Percentiles rank a stretch among this genome's conserved stretches.
These are phyloP conservation scores for Aspergillus cavernicola DNA, from an alignment of 495 filamentous ascomycete genomes.

Conservation along the genomic window DNA sequence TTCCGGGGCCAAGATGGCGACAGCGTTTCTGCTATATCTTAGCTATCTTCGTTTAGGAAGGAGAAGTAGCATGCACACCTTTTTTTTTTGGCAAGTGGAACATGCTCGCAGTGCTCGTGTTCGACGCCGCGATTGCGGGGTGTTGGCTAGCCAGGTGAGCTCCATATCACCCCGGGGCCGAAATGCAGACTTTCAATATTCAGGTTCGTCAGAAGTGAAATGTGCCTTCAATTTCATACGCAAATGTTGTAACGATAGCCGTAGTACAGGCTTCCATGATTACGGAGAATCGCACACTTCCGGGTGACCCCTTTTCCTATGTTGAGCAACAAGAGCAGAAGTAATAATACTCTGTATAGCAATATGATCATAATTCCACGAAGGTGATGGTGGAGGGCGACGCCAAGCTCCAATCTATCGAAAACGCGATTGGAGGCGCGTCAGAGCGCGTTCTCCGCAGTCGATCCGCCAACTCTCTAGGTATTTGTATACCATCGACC, in stretches of 20 bases:
- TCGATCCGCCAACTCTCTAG: no score
- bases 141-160: conserved; percentile 37
- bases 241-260: background rate
- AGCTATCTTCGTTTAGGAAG: background rate
- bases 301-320: no score
- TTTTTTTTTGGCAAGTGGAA: conserved; percentile 32
- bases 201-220: background rate
- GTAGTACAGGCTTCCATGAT: background rate
- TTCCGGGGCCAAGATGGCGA: conserved; percentile 20
- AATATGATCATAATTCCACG: no score
- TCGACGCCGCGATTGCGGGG: conserved; percentile 33
- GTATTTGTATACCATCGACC: no score
- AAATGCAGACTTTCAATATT: background rate
- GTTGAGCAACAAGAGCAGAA: no score
- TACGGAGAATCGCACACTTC: no score
- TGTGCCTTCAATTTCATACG: background rate
- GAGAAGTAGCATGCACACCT: conserved; percentile 21
- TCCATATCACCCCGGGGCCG: conserved; percentile 26
- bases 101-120: conserved; percentile 34
- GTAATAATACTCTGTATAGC: no score
- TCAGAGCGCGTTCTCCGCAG: background rate
- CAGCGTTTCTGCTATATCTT: conserved; percentile 31
- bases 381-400: no score
- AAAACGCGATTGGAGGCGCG: background rate
- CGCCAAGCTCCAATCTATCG: background rate